A percentile compares a stretch with the other conserved stretches of the same genome.
phyloP scores from a whole-genome alignment of 352 stramenopile species.

The Globisporangium barbulae region DNA sequence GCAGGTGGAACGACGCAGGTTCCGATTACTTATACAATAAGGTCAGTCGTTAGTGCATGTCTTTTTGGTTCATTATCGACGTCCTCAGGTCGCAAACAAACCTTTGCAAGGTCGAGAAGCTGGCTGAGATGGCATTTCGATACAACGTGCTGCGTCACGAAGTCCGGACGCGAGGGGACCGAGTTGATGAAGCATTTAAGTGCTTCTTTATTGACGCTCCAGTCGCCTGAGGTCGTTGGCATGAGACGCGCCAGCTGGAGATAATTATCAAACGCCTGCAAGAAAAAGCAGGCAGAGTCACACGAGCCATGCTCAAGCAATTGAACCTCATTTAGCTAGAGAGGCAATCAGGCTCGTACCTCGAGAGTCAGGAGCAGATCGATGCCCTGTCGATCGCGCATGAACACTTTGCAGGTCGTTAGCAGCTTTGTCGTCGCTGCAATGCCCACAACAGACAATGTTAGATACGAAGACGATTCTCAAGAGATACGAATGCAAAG shows the following conservation, averaged over 20 bases:
- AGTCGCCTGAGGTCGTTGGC: conserved; percentile 7
- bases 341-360: conserved; percentile 17
- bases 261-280: conserved; percentile 36
- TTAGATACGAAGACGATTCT: too few species aligned
- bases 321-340: neutral
- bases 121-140: conserved; percentile 20
- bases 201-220: conserved; percentile 38
- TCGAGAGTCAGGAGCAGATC: conserved; percentile 42
- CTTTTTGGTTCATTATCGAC: too few species aligned
- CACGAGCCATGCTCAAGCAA: neutral
- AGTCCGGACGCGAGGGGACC: conserved; percentile 54
- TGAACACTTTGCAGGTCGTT: conserved; percentile 44
- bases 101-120: conserved; percentile 28
- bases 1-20: conserved; percentile 36
- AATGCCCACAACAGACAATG: too few species aligned
- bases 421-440: conserved; percentile 28
- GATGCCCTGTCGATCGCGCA: conserved; percentile 65
- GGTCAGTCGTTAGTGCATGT: too few species aligned
- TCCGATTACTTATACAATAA: conserved; percentile 18
- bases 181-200: conserved; percentile 74
- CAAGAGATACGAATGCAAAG: too few species aligned
- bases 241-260: conserved; percentile 22
- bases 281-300: neutral
- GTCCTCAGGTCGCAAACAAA: neutral
- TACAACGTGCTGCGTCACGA: conserved; percentile 35